Evolutionary conservation across 2,329 filamentous ascomycete species (phyloP).

Genomic region (Malbranchea cinnamomea): DNA sequence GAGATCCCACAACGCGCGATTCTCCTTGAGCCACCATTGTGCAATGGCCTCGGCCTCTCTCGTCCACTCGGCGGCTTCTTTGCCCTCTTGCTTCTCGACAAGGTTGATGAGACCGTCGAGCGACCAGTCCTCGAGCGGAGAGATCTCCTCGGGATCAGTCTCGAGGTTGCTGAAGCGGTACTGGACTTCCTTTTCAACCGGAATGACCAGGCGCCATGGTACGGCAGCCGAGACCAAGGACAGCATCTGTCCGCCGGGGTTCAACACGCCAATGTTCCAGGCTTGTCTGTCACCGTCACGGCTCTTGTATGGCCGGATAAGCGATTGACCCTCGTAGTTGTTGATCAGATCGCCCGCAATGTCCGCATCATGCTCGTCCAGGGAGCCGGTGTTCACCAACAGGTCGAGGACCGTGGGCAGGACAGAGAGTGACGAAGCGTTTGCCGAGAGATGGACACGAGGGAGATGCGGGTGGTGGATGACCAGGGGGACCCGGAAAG

Average conservation of each 20-base stretch:
- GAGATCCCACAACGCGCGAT: neutral
- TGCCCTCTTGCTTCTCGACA: constrained; percentile 14
- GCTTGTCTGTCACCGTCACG: constrained; percentile 16
- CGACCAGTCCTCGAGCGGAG: constrained; percentile 17
- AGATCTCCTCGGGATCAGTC: constrained; percentile 18
- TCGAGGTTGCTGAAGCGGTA: constrained; percentile 20
- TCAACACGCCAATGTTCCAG: constrained; percentile 20
- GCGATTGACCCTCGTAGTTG: constrained; percentile 33
- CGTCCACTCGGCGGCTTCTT: constrained; percentile 20
- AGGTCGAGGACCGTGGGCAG: constrained; percentile 32
- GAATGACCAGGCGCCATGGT: constrained; percentile 58
- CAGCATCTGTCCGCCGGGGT: constrained; percentile 35
- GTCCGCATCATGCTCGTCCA: constrained; percentile 16
- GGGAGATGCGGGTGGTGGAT: constrained; percentile 29
- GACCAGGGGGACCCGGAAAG: constrained; percentile 28
- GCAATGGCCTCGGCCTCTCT: constrained; percentile 20
- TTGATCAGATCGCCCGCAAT: constrained; percentile 25
- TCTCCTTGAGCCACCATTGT: constrained; percentile 18
- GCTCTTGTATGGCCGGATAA: constrained; percentile 26
- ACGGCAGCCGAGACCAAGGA: constrained; percentile 64
- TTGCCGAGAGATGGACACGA: constrained; percentile 23
- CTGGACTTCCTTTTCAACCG: constrained; percentile 59
- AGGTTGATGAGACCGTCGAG: constrained; percentile 13
- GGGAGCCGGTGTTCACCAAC: constrained; percentile 23
- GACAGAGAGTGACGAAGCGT: constrained; percentile 27